A percentile compares a stretch with the other conserved stretches of the same genome.
Conservation (phyloP, 140 eudicot genomes). For the Cichorium intybus region DNA sequence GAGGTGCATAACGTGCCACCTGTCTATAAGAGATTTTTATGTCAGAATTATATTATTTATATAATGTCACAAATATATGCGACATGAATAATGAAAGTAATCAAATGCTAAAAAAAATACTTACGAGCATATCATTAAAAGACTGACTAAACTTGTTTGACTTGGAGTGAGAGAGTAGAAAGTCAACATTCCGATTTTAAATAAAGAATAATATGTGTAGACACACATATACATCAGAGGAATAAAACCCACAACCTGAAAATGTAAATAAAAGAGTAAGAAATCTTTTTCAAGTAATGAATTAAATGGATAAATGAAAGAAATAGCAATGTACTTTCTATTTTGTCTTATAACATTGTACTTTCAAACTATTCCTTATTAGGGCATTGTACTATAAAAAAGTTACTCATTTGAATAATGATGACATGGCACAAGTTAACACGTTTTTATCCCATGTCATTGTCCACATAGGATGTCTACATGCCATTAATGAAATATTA, state of each 20-base stretch:
- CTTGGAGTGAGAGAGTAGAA: constrained; percentile 85
- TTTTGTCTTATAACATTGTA: too few relatives aligned
- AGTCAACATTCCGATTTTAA: constrained; percentile 79
- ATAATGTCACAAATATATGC: not conserved
- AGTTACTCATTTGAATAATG: too few relatives aligned
- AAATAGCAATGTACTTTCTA: too few relatives aligned
- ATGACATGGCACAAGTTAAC: too few relatives aligned
- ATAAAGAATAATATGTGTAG: constrained; percentile 85
- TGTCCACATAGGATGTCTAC: too few relatives aligned
- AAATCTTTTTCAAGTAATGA: not conserved
- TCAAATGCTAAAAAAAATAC: constrained; percentile 17
- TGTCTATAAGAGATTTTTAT: constrained; percentile 37
- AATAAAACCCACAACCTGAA: constrained; percentile 66
- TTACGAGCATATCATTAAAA: constrained; percentile 92
- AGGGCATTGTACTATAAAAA: too few relatives aligned
- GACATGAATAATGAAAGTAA: not conserved
- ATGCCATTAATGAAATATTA: too few relatives aligned
- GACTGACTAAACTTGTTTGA: constrained; percentile 88
- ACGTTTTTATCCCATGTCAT: too few relatives aligned
- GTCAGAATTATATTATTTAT: constrained; percentile 10
- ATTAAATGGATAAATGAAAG: not conserved
- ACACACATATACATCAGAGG: constrained; percentile 90
- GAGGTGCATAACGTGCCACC: constrained; percentile 99
- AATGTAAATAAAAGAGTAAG: constrained; percentile 3
- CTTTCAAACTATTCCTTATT: too few relatives aligned